Evolutionary conservation across 768 basidiomycete genomes (phyloP).

Genomic region (Hebeloma cylindrosporum): DNA sequence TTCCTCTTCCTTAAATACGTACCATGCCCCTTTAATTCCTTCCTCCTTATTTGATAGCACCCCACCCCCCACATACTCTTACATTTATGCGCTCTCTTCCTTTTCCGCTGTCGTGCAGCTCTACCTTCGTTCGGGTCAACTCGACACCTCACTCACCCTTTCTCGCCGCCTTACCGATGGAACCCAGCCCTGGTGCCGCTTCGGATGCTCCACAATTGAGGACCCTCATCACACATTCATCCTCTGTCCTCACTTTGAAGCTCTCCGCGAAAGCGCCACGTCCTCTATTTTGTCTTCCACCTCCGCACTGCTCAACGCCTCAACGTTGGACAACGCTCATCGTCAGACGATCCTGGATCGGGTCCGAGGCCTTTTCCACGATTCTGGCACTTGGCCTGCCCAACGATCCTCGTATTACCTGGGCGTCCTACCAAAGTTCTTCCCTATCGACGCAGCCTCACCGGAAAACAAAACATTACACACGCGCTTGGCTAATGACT

Average conservation of each 20-base stretch:
- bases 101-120: constrained; percentile 5
- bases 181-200: constrained; percentile 4
- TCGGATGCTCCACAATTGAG: constrained; percentile 1
- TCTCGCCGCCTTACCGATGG: not conserved
- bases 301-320: not conserved
- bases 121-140: constrained; percentile 1
- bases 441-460: not conserved
- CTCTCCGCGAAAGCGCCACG: not conserved
- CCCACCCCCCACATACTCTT: constrained; percentile 1
- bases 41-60: constrained; percentile 5
- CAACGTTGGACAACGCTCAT: not conserved
- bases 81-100: not conserved
- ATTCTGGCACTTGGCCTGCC: constrained; percentile 3
- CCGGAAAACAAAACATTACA: not conserved
- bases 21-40: constrained; percentile 3
- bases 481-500: not conserved
- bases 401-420: constrained; percentile 5
- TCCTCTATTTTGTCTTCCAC: not conserved
- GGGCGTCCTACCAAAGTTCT: not conserved
- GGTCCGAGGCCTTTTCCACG: not conserved
- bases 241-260: constrained; percentile 1
- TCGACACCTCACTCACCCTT: not conserved
- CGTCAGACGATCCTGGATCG: constrained; percentile 1
- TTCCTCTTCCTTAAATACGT: constrained; percentile 2
- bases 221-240: constrained; percentile 1